phyloP scores from a whole-genome alignment of 164 flowering plant genomes.

The Umbilicus rupestris region DNA sequence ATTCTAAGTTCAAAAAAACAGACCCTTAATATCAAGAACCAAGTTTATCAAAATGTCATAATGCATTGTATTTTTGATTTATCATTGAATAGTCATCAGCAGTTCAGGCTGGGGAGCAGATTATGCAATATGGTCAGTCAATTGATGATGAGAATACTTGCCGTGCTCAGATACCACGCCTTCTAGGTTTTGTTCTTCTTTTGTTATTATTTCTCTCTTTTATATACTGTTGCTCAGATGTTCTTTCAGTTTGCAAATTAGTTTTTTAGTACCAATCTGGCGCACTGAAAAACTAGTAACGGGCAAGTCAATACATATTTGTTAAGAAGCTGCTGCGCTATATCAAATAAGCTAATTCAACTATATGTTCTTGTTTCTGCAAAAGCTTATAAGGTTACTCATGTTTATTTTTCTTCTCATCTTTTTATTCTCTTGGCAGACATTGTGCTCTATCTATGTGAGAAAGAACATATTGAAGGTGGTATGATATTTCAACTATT shows the following conservation, averaged over 20 bases:
- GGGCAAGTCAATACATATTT: neutral
- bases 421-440: constrained; percentile 29
- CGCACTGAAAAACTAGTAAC: neutral
- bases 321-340: neutral
- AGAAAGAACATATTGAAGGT: constrained; percentile 90
- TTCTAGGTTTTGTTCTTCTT: constrained; percentile 58
- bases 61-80: neutral
- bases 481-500: constrained; percentile 97
- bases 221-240: neutral
- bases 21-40: no score
- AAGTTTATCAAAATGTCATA: neutral
- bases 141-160: constrained; percentile 54
- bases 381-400: neutral
- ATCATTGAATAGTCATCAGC: constrained; percentile 56
- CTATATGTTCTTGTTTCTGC: neutral
- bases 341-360: neutral
- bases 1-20: no score
- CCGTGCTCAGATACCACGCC: constrained; percentile 81
- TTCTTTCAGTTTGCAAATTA: neutral
- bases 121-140: constrained; percentile 82
- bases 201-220: neutral
- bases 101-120: constrained; percentile 68
- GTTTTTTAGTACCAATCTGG: neutral
- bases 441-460: constrained; percentile 91
- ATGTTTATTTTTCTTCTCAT: neutral